Evolutionary conservation across 129 eudicot genomes (phyloP), one percentile per base, ranked within the genome.

Genomic region (Flaveria robusta): DNA sequence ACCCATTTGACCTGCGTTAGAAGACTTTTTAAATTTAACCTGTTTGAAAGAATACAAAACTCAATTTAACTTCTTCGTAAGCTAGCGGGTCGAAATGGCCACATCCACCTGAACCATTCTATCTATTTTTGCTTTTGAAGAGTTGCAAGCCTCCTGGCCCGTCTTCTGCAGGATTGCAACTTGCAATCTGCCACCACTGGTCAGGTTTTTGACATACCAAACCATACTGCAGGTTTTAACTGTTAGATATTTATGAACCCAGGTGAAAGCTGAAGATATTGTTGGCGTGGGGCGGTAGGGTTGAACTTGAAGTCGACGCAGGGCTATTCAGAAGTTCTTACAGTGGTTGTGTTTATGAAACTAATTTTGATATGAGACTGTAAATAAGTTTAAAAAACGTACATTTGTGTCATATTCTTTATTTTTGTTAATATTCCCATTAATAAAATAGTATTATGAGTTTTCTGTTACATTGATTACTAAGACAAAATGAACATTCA

Each of bases 361-460:
- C 42, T 77, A 77, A 26, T 77, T 58, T 77, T 77, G 34, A 55
- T 74, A 55, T 64, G 74, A 80, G 83, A 74, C 55, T 80, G 79
- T 73, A 80, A 65, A 74, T 73, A 73, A 45, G 55, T 78, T 3
- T 56, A 55, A 18, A 51, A 24, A 60, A 3, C 7, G 23, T 59
- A 70, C 37, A 66, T 73, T 8, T 66, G 83, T 80, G 79, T 80
- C 79, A 72, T 65, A 42, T 73, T 80, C 64, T 73, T 79, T 71
- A 71, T 79, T 79, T 66, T 66, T 73, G 56, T 41, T 49, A 72
- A 10, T 64, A 64, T 66, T 65, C 50, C 26, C 27, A 39, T 66
- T 52, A 42, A 62, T 74, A 43, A 52, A 51, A 37, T 47, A 64
- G 45, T 64, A 22, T 52, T 43, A 45, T 58, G 41, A 58, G 39